Conservation (phyloP, 352 stramenopile species). For the Phytophthora nicotianae region DNA sequence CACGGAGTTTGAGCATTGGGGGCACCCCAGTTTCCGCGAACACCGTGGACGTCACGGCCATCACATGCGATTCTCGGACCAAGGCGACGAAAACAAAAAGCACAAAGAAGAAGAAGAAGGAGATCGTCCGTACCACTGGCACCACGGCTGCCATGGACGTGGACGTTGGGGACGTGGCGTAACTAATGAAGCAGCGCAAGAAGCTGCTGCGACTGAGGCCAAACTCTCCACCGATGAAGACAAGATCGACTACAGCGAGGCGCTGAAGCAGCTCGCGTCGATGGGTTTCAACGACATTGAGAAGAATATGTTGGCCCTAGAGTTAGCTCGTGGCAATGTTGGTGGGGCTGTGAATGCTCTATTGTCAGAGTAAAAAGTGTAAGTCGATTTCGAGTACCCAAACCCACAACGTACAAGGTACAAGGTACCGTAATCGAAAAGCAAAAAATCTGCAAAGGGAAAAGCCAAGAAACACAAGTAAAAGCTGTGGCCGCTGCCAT, state of each 20-base stretch:
- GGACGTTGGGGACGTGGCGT: constrained; percentile 17
- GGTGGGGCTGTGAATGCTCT: constrained; percentile 54
- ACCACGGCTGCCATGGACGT: constrained; percentile 16
- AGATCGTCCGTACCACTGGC: no score
- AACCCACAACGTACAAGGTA: no score
- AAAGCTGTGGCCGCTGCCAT: no score
- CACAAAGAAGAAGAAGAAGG: no score
- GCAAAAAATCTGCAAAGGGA: no score
- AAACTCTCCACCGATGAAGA: no score
- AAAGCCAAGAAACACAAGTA: no score
- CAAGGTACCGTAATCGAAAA: no score
- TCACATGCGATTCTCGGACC: constrained; percentile 7
- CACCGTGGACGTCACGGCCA: constrained; percentile 13
- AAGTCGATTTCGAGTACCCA: no score
- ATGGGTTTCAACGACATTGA: constrained; percentile 68
- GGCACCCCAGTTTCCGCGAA: constrained; percentile 12
- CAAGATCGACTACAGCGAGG: neutral
- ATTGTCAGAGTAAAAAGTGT: constrained; percentile 43
- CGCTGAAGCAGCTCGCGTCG: constrained; percentile 44
- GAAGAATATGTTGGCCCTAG: constrained; percentile 49
- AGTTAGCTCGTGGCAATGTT: constrained; percentile 55
- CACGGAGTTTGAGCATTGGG: constrained; percentile 11
- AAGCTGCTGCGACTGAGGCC: constrained; percentile 4
- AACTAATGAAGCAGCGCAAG: constrained; percentile 31
- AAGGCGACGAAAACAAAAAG: no score